phyloP scores from a whole-genome alignment of 352 stramenopile genomes.

The Pythium diclinum region DNA sequence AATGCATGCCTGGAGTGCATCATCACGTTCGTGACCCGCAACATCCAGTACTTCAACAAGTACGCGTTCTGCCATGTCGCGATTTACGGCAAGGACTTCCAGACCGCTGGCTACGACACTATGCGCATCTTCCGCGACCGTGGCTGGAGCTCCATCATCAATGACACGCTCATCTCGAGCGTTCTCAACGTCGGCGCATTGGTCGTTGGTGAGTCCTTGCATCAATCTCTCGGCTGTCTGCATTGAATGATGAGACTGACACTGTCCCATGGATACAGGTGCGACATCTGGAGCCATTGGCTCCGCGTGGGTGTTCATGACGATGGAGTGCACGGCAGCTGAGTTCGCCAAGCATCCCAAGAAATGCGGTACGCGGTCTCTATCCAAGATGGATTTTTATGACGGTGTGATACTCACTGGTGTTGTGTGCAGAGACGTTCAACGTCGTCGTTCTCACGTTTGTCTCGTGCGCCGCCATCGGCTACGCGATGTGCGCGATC shows the following conservation, averaged over 20 bases:
- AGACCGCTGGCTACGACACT: conserved; percentile 65
- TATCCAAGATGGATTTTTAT: not conserved
- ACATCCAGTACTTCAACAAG: conserved; percentile 87
- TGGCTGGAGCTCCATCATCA: conserved; percentile 75
- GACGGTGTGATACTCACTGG: not conserved
- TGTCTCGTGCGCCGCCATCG: conserved; percentile 61
- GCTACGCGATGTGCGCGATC: conserved; percentile 84
- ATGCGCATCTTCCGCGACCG: conserved; percentile 80
- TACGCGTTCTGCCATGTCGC: conserved; percentile 85
- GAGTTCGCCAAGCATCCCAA: conserved; percentile 36
- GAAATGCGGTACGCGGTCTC: conserved; percentile 58
- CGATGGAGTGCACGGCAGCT: conserved; percentile 57
- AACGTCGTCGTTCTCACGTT: conserved; percentile 81
- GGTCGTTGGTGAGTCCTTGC: conserved; percentile 54
- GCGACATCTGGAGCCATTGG: conserved; percentile 69
- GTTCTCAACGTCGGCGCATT: conserved; percentile 73
- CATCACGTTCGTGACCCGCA: conserved; percentile 62
- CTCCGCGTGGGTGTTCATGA: conserved; percentile 66
- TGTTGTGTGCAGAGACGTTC: conserved; percentile 61
- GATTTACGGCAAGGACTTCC: conserved; percentile 85
- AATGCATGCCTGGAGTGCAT: conserved; percentile 86
- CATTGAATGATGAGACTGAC: not conserved
- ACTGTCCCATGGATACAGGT: conserved; percentile 34
- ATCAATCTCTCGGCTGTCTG: not conserved
- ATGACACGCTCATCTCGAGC: conserved; percentile 75